A percentile compares a stretch with the other conserved stretches of the same genome.
phyloP scores from a whole-genome alignment of 768 basidiomycete genomes.

The Pleurotus cornucopiae region DNA sequence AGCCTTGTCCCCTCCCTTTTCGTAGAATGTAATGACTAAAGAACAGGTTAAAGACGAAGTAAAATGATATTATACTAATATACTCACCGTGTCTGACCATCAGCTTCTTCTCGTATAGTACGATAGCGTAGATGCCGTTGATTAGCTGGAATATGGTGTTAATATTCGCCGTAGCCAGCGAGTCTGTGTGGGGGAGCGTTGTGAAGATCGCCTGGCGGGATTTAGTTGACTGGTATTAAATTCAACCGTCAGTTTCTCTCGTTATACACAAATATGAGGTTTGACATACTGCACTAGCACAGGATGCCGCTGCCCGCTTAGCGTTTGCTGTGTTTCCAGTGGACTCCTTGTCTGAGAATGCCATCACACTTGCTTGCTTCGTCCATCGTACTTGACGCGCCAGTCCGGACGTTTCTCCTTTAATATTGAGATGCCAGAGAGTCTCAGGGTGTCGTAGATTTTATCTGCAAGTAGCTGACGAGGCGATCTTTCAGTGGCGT shows the following conservation, averaged over 20 bases:
- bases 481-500: neutral
- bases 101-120: neutral
- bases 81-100: neutral
- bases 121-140: too few relatives aligned
- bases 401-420: neutral
- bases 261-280: neutral
- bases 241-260: neutral
- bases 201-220: neutral
- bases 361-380: neutral
- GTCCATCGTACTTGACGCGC: neutral
- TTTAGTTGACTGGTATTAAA: neutral
- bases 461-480: neutral
- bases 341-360: neutral
- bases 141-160: too few relatives aligned
- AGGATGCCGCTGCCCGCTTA: neutral
- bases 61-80: too few relatives aligned
- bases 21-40: too few relatives aligned
- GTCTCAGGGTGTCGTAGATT: neutral
- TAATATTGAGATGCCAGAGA: neutral
- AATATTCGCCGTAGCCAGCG: too few relatives aligned
- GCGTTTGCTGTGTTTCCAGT: neutral
- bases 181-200: too few relatives aligned
- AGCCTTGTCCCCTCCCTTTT: too few relatives aligned
- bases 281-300: neutral
- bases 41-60: too few relatives aligned